These are phyloP conservation scores for Danielozyma ontarioensis DNA, from an alignment of 805 yeast species.

Conservation along the genomic window DNA sequence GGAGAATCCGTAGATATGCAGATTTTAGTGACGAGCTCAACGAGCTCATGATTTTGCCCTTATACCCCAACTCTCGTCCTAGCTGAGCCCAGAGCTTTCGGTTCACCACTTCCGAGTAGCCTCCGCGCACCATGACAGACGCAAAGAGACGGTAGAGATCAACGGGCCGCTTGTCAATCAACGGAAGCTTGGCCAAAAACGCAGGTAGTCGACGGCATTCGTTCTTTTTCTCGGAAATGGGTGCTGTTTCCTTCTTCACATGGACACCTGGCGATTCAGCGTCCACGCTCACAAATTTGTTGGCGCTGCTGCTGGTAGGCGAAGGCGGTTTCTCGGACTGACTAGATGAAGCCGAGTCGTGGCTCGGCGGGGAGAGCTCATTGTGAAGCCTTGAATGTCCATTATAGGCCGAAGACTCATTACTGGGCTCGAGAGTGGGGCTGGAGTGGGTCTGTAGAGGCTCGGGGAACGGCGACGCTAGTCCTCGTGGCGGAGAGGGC, in stretches of 20 bases:
- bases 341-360: background rate
- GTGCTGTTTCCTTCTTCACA: background rate
- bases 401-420: no score
- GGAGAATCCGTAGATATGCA: conserved; percentile 45
- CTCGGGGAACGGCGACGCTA: no score
- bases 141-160: conserved; percentile 58
- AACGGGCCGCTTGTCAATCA: conserved; percentile 59
- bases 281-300: no score
- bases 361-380: no score
- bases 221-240: conserved; percentile 1
- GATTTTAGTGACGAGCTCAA: conserved; percentile 61
- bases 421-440: no score
- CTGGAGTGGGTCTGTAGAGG: no score
- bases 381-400: no score
- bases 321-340: no score
- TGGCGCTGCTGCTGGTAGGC: background rate
- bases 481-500: background rate
- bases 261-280: background rate
- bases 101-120: conserved; percentile 56
- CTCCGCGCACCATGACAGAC: conserved; percentile 62
- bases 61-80: conserved; percentile 74
- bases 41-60: conserved; percentile 67
- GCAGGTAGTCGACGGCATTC: conserved; percentile 8
- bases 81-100: conserved; percentile 78
- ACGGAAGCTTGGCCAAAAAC: conserved; percentile 48